phyloP scores from a whole-genome alignment of 1,139 yeast genomes.

The Wickerhamomyces sp. region DNA sequence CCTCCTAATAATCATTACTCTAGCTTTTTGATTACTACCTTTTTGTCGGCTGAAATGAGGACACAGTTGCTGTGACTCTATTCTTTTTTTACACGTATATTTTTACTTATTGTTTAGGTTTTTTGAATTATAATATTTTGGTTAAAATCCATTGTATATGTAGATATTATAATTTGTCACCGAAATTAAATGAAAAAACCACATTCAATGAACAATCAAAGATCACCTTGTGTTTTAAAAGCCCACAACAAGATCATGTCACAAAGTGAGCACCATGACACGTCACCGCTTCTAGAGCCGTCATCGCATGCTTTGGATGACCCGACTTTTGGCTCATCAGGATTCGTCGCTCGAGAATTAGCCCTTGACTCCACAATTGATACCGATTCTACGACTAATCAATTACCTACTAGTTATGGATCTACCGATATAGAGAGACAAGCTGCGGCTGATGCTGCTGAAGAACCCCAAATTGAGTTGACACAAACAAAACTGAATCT shows the following conservation, averaged over 20 bases:
- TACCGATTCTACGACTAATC: background rate
- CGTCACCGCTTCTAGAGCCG: slow-evolving; percentile 12
- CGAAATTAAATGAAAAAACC: too few relatives aligned
- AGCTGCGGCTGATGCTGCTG: slow-evolving; percentile 8
- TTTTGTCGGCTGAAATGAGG: too few relatives aligned
- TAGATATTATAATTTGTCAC: background rate
- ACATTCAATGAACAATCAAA: too few relatives aligned
- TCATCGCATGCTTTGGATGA: slow-evolving; percentile 11
- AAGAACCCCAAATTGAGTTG: slow-evolving; percentile 1
- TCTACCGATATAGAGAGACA: slow-evolving; percentile 31
- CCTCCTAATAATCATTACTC: background rate
- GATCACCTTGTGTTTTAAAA: too few relatives aligned
- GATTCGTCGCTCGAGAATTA: slow-evolving; percentile 12
- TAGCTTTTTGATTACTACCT: too few relatives aligned
- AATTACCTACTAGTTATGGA: slow-evolving; percentile 7
- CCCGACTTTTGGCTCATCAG: slow-evolving; percentile 12
- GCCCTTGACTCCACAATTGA: slow-evolving; percentile 7
- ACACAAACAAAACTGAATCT: slow-evolving; percentile 10
- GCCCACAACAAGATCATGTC: too few relatives aligned
- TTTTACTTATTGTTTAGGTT: slow-evolving; percentile 3
- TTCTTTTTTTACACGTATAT: background rate
- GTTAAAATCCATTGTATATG: too few relatives aligned
- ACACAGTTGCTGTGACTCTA: too few relatives aligned
- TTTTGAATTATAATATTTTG: slow-evolving; percentile 1
- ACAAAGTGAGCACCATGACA: too few relatives aligned